Evolutionary conservation across 306 rosid species (phyloP), one percentile per base, ranked within the genome.

Genomic region (Alnus glutinosa): DNA sequence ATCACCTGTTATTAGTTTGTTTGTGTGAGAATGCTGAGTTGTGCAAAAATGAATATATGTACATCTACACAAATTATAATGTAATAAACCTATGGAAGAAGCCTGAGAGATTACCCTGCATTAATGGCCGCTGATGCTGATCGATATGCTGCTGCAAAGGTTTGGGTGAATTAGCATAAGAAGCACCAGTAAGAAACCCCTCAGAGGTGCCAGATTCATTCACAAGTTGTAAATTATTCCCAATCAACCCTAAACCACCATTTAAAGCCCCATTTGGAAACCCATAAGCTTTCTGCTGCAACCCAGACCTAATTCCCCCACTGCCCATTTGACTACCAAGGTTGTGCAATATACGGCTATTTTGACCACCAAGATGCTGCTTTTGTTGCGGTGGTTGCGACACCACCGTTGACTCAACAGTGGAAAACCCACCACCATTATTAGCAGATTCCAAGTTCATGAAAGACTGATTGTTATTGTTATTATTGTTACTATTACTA

Each of bases 281-380:
- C 44, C 91, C 91, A 89, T 84, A 91, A n/a, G 95, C 68, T 82
- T 91, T 95, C 83, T 85, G 94, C 79, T 80, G 94, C 76, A 95
- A 82, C 73, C 86, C 84, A 72, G 99, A 85, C 87, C 94, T 89
- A 74, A 91, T 88, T 85, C 96, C 98, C 88, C 89, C 97, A 88
- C 89, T 70, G 36, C 87, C 89, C 86, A 93, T 85, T 88, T 91
- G 97, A 72, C 90, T 82, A 73, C 96, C 84, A 85, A 88, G 81
- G 80, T 84, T 90, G 79, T 90, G 97, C 82, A 90, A 78, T 74
- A 90, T 85, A 80, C 89, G 92, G 77, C 84, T 91, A 73, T 91
- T 93, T 75, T 91, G 99, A 79, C 89, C 87, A 80, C 89, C 85
- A 73, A 84, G 78, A 77, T 86, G 95, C 89, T 82, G 98, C 84